Evolutionary conservation across 192 early-diverging fungal genomes (phyloP).

Genomic region (Coemansia sp.): DNA sequence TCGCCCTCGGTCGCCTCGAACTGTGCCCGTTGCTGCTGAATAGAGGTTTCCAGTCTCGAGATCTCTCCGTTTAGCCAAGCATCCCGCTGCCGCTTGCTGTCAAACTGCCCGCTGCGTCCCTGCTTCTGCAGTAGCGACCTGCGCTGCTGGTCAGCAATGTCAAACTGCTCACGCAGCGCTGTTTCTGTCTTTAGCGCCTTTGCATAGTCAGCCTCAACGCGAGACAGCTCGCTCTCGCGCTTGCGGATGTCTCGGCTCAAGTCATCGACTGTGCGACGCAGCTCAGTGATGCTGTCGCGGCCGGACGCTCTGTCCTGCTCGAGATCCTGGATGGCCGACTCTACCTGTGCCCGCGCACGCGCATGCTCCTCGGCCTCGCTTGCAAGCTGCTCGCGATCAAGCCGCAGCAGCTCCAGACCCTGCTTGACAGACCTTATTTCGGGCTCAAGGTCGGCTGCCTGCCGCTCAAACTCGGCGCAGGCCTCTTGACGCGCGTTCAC

Average conservation of each 20-base stretch:
- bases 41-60: slow-evolving; percentile 54
- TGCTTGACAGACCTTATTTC: slow-evolving; percentile 63
- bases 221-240: slow-evolving; percentile 58
- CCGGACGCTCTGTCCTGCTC: slow-evolving; percentile 59
- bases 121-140: slow-evolving; percentile 81
- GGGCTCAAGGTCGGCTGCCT: slow-evolving; percentile 48
- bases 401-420: slow-evolving; percentile 58
- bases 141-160: slow-evolving; percentile 62
- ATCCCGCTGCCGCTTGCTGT: slow-evolving; percentile 71
- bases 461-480: slow-evolving; percentile 53
- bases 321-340: slow-evolving; percentile 75
- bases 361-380: slow-evolving; percentile 73
- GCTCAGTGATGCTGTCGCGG: slow-evolving; percentile 49
- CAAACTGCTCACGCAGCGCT: slow-evolving; percentile 63
- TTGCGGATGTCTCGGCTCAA: slow-evolving; percentile 34
- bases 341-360: slow-evolving; percentile 71
- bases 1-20: slow-evolving; percentile 36
- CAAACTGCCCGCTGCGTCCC: slow-evolving; percentile 76
- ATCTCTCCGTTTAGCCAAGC: slow-evolving; percentile 71
- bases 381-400: slow-evolving; percentile 67
- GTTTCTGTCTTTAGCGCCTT: slow-evolving; percentile 56
- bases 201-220: slow-evolving; percentile 64
- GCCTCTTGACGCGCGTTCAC: slow-evolving; percentile 58
- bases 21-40: slow-evolving; percentile 56
- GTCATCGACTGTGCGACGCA: slow-evolving; percentile 29